Percentiles rank a stretch among this genome's conserved stretches.
Conservation (phyloP, 192 early-diverging fungal species). For the Coemansia sp. region DNA sequence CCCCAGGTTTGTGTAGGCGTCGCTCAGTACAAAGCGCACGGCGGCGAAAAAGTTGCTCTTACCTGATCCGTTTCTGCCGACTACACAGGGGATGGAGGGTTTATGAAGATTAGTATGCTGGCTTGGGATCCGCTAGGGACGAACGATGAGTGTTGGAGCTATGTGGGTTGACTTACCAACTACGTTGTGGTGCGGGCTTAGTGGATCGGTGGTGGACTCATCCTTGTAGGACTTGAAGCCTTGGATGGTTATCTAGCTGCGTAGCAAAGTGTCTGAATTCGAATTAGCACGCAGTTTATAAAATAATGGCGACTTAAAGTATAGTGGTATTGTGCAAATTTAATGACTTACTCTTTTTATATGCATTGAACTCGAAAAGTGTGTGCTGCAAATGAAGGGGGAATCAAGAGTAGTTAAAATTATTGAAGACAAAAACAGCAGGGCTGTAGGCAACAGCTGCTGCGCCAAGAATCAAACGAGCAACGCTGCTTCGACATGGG, state of each 20-base stretch:
- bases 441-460: background rate
- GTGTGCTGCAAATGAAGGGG: background rate
- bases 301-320: too few species aligned
- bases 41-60: constrained; percentile 97
- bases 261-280: background rate
- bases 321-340: too few species aligned
- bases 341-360: constrained; percentile 40
- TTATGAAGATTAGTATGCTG: background rate
- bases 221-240: constrained; percentile 99
- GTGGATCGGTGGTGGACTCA: constrained; percentile 88
- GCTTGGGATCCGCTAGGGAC: too few species aligned
- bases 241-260: constrained; percentile 78
- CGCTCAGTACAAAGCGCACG: constrained; percentile 92
- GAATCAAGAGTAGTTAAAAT: background rate
- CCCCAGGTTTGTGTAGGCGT: constrained; percentile 91
- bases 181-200: constrained; percentile 92
- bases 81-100: constrained; percentile 37
- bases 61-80: constrained; percentile 95
- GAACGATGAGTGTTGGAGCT: too few species aligned
- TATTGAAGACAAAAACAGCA: background rate
- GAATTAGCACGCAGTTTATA: too few species aligned
- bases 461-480: background rate
- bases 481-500: too few species aligned
- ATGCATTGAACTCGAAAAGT: constrained; percentile 18
- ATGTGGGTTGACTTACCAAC: constrained; percentile 77